Conservation (phyloP, 2,329 filamentous ascomycete species). For the Alternaria gansuensis region DNA sequence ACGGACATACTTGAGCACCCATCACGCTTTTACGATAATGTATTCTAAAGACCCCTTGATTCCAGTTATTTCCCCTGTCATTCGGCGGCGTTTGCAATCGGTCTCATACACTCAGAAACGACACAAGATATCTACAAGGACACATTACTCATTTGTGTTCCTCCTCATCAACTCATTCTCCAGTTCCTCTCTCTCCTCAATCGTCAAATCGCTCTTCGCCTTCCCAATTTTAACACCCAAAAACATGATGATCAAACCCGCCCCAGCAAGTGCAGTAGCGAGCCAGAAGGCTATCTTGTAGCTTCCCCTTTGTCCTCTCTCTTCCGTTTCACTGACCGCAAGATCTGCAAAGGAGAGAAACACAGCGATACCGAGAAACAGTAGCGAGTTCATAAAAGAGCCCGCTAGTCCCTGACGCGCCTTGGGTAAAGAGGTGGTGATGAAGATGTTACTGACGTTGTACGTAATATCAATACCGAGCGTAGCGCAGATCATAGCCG, state of each 20-base stretch:
- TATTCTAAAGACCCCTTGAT: too few relatives aligned
- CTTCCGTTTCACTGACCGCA: slow-evolving; percentile 46
- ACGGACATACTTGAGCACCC: neutral
- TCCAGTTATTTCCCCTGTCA: too few relatives aligned
- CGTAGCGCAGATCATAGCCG: slow-evolving; percentile 57
- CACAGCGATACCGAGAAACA: slow-evolving; percentile 51
- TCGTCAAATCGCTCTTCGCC: slow-evolving; percentile 47
- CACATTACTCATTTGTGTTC: slow-evolving; percentile 12
- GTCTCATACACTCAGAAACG: neutral
- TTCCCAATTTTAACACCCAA: slow-evolving; percentile 51
- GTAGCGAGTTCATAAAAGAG: slow-evolving; percentile 48
- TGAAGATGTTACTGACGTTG: slow-evolving; percentile 52
- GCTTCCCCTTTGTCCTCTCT: slow-evolving; percentile 41
- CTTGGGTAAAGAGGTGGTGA: slow-evolving; percentile 49
- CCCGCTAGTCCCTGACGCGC: slow-evolving; percentile 49
- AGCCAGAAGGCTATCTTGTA: slow-evolving; percentile 54
- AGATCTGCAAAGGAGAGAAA: slow-evolving; percentile 51
- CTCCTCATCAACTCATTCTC: slow-evolving; percentile 42
- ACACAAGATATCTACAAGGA: neutral
- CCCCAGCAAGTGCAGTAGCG: slow-evolving; percentile 40
- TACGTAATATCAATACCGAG: slow-evolving; percentile 52
- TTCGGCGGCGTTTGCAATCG: too few relatives aligned
- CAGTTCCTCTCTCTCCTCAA: slow-evolving; percentile 45
- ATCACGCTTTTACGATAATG: too few relatives aligned
- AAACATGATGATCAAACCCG: slow-evolving; percentile 49